Evolutionary conservation across 2,329 filamentous ascomycete species (phyloP), one percentile per base, ranked within the genome.

Genomic region (Nothomitra cinnamomea): DNA sequence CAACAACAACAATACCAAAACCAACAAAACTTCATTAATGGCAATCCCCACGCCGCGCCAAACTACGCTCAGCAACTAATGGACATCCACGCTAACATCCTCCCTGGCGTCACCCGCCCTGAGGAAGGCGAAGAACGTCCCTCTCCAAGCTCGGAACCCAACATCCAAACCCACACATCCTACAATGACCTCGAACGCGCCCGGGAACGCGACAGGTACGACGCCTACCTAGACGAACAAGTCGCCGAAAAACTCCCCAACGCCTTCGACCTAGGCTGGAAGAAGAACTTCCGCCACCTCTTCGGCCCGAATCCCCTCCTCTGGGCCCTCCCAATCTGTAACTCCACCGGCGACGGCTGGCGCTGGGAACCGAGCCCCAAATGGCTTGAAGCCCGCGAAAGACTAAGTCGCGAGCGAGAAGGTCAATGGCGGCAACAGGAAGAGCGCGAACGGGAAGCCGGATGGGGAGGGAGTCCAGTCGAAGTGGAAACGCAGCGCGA

Each of bases 271-370:
- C 78, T 95, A 1, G 92, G 92, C 56, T 83, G 83, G 76, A 80
- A 77, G 55, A 77, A 76, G 42, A 98, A 98, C 64, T 66, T 96
- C 3, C 64, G 69, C 1, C 86, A 95, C 64, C 75, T 98, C 1
- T 87, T 98, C 59, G 92, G 92, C 0, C 77, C 79, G 0, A 78
- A 72, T 1, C 81, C 80, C 1, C 67, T 78, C 24, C 71, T 92
- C 7, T 96, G 92, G 90, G 69, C 74, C 25, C 57, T 96, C 1
- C 92, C 92, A 0, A 70, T 96, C 47, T 80, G 78, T 66, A 96
- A 85, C 62, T 94, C 88, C 1, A 85, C 80, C 0, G 90, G 90
- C 35, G 87, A 98, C 65, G 92, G 92, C 21, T 98, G 90, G 90
- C 76, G 74, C 45, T 98, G 92, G 92, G 88, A 95, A 61, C 78